These are phyloP conservation scores for Heliamphora ciliata DNA, from an alignment of 179 eudicot species.

Conservation along the genomic window DNA sequence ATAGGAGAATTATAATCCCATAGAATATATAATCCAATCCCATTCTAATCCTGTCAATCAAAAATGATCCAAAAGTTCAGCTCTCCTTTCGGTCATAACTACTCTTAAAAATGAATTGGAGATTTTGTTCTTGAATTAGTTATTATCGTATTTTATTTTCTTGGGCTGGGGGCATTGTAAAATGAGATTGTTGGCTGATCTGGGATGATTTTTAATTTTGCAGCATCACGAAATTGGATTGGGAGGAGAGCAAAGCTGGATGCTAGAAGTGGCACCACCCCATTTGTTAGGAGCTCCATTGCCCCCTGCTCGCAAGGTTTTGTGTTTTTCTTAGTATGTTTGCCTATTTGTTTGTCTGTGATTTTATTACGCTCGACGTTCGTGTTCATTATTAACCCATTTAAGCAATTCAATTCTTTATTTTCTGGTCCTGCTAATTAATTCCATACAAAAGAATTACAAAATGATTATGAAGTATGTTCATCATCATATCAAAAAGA, in stretches of 20 bases:
- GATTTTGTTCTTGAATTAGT: neutral
- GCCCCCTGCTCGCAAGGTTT: constrained; percentile 50
- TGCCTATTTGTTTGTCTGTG: neutral
- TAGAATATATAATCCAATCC: no score
- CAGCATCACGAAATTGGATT: constrained; percentile 59
- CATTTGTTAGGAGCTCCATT: constrained; percentile 41
- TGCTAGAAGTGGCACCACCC: constrained; percentile 38
- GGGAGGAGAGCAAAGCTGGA: constrained; percentile 42
- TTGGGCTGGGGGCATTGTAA: neutral
- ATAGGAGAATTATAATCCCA: no score
- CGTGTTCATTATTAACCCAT: neutral
- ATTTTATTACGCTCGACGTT: neutral
- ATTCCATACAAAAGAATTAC: neutral
- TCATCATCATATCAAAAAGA: no score
- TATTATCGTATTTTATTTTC: neutral
- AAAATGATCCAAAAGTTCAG: no score
- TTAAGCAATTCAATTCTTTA: constrained; percentile 4
- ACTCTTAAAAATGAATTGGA: neutral
- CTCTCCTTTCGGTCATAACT: neutral
- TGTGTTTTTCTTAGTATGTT: constrained; percentile 20
- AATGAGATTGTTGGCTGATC: constrained; percentile 14
- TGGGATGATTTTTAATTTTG: constrained; percentile 13
- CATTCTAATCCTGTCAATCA: no score
- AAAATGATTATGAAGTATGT: no score
- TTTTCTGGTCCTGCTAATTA: neutral